phyloP scores from a whole-genome alignment of 768 basidiomycete genomes.

The Boletellus ananas region DNA sequence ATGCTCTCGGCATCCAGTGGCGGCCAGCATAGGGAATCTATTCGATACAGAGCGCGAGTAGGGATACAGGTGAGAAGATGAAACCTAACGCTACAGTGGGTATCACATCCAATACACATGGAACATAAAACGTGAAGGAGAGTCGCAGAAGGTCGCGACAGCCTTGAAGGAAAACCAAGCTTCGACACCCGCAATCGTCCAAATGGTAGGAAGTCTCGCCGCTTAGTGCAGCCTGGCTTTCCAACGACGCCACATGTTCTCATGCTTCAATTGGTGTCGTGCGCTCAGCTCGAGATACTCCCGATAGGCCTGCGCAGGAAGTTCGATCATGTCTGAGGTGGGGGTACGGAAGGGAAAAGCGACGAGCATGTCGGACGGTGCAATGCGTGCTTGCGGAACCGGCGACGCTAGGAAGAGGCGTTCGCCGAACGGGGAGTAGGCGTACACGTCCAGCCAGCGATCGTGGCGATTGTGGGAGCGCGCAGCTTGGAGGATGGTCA shows the following conservation, averaged over 20 bases:
- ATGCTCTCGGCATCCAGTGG: no score
- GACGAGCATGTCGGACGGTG: constrained; percentile 53
- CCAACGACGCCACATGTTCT: constrained; percentile 57
- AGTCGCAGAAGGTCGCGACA: no score
- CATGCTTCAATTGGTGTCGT: constrained; percentile 51
- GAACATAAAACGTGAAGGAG: constrained; percentile 1
- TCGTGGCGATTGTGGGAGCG: constrained; percentile 54
- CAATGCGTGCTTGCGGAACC: constrained; percentile 61
- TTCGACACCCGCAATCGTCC: neutral
- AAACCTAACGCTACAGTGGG: constrained; percentile 3
- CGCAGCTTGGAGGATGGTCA: constrained; percentile 40
- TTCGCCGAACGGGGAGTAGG: constrained; percentile 60
- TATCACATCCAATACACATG: constrained; percentile 6
- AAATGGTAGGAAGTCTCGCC: neutral
- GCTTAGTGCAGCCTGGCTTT: constrained; percentile 25
- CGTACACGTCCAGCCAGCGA: constrained; percentile 61
- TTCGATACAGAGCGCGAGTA: constrained; percentile 20
- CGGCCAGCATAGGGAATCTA: constrained; percentile 1
- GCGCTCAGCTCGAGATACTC: constrained; percentile 54
- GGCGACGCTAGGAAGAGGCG: constrained; percentile 61
- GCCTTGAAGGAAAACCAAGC: neutral
- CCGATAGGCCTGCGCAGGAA: constrained; percentile 54
- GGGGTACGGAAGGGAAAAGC: constrained; percentile 41
- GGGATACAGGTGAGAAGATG: constrained; percentile 15
- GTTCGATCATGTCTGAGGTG: constrained; percentile 57